Evolutionary conservation across 1,139 yeast species (phyloP).

Genomic region (Debaryomycetaceae sp.): DNA sequence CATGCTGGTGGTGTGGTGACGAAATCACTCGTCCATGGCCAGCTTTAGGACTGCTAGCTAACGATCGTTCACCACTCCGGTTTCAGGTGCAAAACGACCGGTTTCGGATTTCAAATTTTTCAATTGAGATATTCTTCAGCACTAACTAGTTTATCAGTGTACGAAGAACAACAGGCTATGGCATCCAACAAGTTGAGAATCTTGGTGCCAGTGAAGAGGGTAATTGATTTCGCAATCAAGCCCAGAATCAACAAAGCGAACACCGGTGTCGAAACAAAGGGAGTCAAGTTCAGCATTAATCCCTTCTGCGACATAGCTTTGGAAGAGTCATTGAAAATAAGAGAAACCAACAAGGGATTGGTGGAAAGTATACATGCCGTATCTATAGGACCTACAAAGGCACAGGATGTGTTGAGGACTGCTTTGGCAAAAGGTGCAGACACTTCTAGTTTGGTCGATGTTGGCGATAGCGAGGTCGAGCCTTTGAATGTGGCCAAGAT

Average conservation of each 20-base stretch:
- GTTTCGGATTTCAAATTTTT: background rate
- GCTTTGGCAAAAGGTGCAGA: slow-evolving; percentile 96
- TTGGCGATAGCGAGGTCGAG: slow-evolving; percentile 70
- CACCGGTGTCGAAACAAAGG: slow-evolving; percentile 84
- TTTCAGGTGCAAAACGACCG: background rate
- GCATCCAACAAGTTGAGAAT: slow-evolving; percentile 58
- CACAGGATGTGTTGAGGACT: slow-evolving; percentile 83
- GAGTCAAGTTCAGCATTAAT: slow-evolving; percentile 89
- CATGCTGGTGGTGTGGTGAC: too few species aligned
- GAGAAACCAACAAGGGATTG: slow-evolving; percentile 62
- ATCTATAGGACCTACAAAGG: slow-evolving; percentile 82
- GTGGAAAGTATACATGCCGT: slow-evolving; percentile 90
- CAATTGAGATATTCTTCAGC: background rate
- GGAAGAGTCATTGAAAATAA: slow-evolving; percentile 85
- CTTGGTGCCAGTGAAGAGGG: slow-evolving; percentile 91
- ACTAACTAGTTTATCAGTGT: background rate
- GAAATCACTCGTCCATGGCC: too few species aligned
- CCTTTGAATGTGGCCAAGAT: slow-evolving; percentile 92
- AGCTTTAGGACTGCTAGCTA: too few species aligned
- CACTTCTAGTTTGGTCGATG: slow-evolving; percentile 75
- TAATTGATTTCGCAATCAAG: slow-evolving; percentile 87
- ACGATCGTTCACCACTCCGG: background rate
- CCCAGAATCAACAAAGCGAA: slow-evolving; percentile 88
- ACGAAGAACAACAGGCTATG: slow-evolving; percentile 1
- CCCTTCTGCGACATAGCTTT: slow-evolving; percentile 97